Evolutionary conservation across 208 protist genomes (phyloP), one percentile per base, ranked within the genome.

Genomic region (Leishmania martiniquensis): DNA sequence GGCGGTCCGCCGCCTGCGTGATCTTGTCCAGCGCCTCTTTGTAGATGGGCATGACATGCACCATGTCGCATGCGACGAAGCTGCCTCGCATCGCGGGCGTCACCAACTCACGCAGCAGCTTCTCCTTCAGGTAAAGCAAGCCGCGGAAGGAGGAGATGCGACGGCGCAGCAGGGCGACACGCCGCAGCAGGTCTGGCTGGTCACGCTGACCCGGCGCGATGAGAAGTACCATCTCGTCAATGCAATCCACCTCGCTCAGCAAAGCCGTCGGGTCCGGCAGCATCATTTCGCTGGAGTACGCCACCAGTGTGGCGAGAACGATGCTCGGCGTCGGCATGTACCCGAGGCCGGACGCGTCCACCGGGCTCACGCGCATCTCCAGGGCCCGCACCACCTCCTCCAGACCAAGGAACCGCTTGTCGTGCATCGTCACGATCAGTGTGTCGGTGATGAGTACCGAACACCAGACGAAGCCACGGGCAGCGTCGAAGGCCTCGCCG

Each of bases 171-270:
- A 93, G 66, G 34, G 93, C 89, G 2, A 97, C 82, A 42, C 93
- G 91, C 1, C 90, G 93, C 54, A 97, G 76, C 71, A 97, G 63
- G 72, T 97, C 93, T 5, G 92, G 84, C 85, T 97, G 93, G 78
- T 97, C 93, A 34, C 83, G 89, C 76, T 89, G 74, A 12, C 89
- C 91, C 2, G 93, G 91, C 12, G 91, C 90, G 77, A 97, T 92
- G 22, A 96, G 87, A 65, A 96, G 81, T 68, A 95, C 89, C 91
- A 97, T 96, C 81, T 97, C 93, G 68, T 97, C 91, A 34, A 97
- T 90, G 73, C 84, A 86, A 79, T 95, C 92, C 59, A 97, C 93
- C 79, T 97, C 90, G 47, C 85, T 89, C 42, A 97, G 76, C 55
- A 96, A 75, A 63, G 84, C 70, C n/a, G 89, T 91, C 47, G 88